Conservation (phyloP, 176 grass and related monocot genomes). For the Bonia amplexicaulis region DNA sequence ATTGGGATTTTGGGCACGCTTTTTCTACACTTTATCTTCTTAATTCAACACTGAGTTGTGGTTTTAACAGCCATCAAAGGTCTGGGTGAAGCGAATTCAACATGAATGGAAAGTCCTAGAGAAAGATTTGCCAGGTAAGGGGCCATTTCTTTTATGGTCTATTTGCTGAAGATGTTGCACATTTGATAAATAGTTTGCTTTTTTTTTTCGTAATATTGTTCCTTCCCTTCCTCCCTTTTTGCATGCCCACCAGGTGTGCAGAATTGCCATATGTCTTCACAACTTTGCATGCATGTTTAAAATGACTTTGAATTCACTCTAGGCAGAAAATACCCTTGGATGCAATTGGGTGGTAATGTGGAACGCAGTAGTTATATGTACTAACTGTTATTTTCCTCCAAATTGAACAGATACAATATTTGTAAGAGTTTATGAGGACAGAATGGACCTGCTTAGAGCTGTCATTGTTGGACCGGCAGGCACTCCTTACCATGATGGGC, state of each 20-base stretch:
- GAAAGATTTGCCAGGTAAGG: constrained; percentile 74
- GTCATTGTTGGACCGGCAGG: constrained; percentile 72
- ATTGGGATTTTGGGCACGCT: neutral
- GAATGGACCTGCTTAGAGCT: constrained; percentile 84
- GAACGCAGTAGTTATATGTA: neutral
- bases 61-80: constrained; percentile 53
- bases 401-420: constrained; percentile 66
- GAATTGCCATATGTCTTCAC: neutral
- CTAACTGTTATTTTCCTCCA: constrained; percentile 17
- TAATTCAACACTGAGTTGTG: neutral
- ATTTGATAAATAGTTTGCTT: neutral
- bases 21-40: constrained; percentile 10
- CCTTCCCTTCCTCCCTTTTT: neutral
- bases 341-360: neutral
- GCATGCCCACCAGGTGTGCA: neutral
- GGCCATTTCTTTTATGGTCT: neutral
- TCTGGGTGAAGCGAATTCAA: constrained; percentile 69
- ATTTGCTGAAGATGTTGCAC: neutral
- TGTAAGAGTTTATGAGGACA: constrained; percentile 81
- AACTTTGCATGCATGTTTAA: neutral
- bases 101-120: constrained; percentile 80
- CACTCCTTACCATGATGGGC: constrained; percentile 79
- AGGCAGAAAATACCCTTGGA: neutral
- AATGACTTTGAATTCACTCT: neutral
- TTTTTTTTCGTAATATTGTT: neutral